phyloP scores from a whole-genome alignment of 2,329 filamentous ascomycete genomes.

The Cladosporium velox region DNA sequence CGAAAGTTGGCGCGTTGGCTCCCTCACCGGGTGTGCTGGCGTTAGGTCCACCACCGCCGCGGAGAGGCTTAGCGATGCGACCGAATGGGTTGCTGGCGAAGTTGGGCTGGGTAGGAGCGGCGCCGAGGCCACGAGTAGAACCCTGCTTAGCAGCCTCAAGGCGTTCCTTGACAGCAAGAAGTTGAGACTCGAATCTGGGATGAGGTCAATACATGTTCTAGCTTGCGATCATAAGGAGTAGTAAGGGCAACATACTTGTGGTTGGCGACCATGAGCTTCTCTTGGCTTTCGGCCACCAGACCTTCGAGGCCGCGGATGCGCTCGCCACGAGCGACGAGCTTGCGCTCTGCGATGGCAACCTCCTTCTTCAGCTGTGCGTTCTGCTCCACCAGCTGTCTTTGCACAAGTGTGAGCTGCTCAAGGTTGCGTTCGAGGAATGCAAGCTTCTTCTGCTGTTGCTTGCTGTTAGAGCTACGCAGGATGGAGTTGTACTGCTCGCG shows the following conservation, averaged over 20 bases:
- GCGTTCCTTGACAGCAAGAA: conserved; percentile 95
- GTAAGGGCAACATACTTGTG: conserved; percentile 72
- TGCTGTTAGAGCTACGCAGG: conserved; percentile 92
- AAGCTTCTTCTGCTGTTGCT: conserved; percentile 99
- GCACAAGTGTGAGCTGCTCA: conserved; percentile 95
- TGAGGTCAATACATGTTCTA: conserved; percentile 22
- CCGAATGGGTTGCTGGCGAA: conserved; percentile 71
- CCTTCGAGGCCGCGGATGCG: conserved; percentile 92
- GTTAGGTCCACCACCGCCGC: conserved; percentile 52
- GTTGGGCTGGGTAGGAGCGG: conserved; percentile 38
- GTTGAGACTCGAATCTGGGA: conserved; percentile 91
- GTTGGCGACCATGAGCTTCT: conserved; percentile 95
- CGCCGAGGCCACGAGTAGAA: conserved; percentile 74
- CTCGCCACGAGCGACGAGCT: conserved; percentile 94
- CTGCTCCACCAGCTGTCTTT: conserved; percentile 96
- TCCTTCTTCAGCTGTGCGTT: conserved; percentile 98
- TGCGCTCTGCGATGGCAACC: conserved; percentile 96
- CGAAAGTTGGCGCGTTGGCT: conserved; percentile 44
- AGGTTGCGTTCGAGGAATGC: conserved; percentile 97
- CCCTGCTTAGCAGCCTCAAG: conserved; percentile 93
- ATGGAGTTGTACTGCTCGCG: conserved; percentile 99
- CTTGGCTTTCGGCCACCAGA: conserved; percentile 92
- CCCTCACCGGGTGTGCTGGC: conserved; percentile 41
- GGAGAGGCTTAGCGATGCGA: conserved; percentile 65
- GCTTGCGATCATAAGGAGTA: background rate